A percentile compares a stretch with the other conserved stretches of the same genome.
Conservation (phyloP, 371 early-diverging fungal species). For the Choanephora cucurbitarum region DNA sequence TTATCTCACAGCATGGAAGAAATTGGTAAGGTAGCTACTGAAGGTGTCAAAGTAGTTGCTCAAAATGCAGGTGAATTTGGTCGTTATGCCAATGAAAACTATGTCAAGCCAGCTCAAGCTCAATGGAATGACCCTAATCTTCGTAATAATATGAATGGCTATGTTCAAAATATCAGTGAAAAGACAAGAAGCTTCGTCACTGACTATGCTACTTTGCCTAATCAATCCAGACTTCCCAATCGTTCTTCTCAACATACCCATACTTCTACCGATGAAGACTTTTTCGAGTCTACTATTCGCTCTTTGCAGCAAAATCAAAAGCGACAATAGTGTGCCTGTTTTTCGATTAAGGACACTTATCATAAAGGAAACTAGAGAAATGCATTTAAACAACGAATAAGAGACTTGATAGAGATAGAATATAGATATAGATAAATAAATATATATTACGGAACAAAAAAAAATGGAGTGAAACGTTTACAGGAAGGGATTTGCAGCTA, state of each 20-base stretch:
- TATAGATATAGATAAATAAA: constrained; percentile 5
- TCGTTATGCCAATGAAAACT: constrained; percentile 67
- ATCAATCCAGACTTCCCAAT: constrained; percentile 10
- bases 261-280: constrained; percentile 32
- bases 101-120: constrained; percentile 77
- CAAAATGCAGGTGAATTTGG: constrained; percentile 69
- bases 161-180: constrained; percentile 65
- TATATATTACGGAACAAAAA: background rate
- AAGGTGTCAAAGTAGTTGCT: constrained; percentile 75
- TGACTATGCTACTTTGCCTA: background rate
- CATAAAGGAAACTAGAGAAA: constrained; percentile 24
- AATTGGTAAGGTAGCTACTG: constrained; percentile 55
- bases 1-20: constrained; percentile 60
- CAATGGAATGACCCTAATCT: constrained; percentile 86
- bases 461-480: background rate
- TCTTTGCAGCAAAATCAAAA: constrained; percentile 37
- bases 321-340: constrained; percentile 17
- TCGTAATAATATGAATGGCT: constrained; percentile 67
- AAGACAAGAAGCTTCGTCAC: constrained; percentile 49
- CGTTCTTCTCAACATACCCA: constrained; percentile 14
- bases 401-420: background rate
- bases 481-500: constrained; percentile 65
- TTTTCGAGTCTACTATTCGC: constrained; percentile 47
- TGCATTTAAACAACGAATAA: background rate
- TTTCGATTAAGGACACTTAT: constrained; percentile 42